Conservation (phyloP, 140 eudicot genomes). For the Flaveria floridana region DNA sequence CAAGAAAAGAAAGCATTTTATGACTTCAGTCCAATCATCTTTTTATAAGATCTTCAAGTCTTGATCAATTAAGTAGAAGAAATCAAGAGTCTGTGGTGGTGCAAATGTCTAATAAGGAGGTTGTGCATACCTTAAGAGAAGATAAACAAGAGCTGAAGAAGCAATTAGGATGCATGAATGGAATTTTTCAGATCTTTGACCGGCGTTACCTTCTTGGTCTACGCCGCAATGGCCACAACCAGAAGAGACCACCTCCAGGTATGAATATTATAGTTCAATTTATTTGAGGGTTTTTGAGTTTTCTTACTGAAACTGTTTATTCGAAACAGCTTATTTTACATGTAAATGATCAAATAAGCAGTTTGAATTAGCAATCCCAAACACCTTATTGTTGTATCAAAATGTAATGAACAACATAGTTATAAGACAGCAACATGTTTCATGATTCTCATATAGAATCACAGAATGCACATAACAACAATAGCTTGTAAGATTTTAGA, state of each 20-base stretch:
- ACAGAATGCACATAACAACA: background rate
- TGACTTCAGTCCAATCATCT: constrained; percentile 22
- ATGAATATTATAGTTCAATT: background rate
- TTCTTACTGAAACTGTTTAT: background rate
- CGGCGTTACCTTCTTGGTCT: constrained; percentile 66
- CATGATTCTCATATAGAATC: constrained; percentile 21
- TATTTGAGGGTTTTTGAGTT: background rate
- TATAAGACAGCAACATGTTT: constrained; percentile 12
- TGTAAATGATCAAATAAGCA: background rate
- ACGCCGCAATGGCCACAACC: constrained; percentile 44
- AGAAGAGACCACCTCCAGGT: constrained; percentile 69
- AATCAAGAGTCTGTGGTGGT: constrained; percentile 28
- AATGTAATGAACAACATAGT: constrained; percentile 5
- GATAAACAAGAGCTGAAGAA: constrained; percentile 71
- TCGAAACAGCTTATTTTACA: background rate
- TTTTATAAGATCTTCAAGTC: constrained; percentile 9
- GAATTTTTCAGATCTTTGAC: constrained; percentile 87
- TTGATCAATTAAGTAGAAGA: constrained; percentile 12
- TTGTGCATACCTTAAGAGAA: constrained; percentile 46
- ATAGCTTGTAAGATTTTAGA: background rate
- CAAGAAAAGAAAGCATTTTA: constrained; percentile 34
- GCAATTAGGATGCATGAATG: constrained; percentile 93
- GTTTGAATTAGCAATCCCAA: constrained; percentile 17
- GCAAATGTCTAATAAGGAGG: constrained; percentile 66
- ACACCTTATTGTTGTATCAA: constrained; percentile 2